Evolutionary conservation across 2,329 filamentous ascomycete genomes (phyloP), one percentile per base, ranked within the genome.

Genomic region (Nigrospora sphaerica): DNA sequence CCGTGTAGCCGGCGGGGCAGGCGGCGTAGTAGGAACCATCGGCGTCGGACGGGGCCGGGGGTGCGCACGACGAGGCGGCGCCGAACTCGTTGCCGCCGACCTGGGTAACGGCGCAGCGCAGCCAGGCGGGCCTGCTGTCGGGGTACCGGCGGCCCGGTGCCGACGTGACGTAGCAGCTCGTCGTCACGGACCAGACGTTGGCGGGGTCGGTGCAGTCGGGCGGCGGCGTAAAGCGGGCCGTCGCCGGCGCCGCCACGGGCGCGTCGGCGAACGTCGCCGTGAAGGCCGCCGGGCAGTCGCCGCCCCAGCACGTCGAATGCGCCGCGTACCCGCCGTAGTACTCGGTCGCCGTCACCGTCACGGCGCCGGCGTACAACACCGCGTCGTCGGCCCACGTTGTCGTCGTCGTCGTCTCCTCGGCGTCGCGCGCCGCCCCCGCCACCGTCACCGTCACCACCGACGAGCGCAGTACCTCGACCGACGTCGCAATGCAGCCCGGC

Each of bases 121-220:
- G 47, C 52, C 49, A 50, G 14, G 49, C 46, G 4, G 52, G 49
- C 23, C 33, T 38, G 4, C 32, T 18, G 4, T 42, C 39, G 10
- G 23, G 3, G 10, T 10, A n/a, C 32, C n/a, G 7, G 12, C 13
- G 10, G 11, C 16, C 9, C 18, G 12, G 23, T 3, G 36, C 28
- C 3, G 44, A n/a, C 4, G 44, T n/a, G 7, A 52, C 11, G 31
- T 49, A 53, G 17, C 52, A 52, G 39, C 49, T 52, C 39, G 47
- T 52, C 19, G 47, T 52, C 31, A 53, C 46, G 16, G 48, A 39
- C 52, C 49, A 53, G 19, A 49, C 44, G 36, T 50, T 52, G 14
- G 18, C 44, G 3, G 52, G 45, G 23, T 53, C 49, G 12, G 46
- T n/a, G 31, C 52, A 53, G 18, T 42, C 49, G n/a, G 52, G 44